Evolutionary conservation across 306 rosid genomes (phyloP).

Genomic region (Pyrus betulifolia): DNA sequence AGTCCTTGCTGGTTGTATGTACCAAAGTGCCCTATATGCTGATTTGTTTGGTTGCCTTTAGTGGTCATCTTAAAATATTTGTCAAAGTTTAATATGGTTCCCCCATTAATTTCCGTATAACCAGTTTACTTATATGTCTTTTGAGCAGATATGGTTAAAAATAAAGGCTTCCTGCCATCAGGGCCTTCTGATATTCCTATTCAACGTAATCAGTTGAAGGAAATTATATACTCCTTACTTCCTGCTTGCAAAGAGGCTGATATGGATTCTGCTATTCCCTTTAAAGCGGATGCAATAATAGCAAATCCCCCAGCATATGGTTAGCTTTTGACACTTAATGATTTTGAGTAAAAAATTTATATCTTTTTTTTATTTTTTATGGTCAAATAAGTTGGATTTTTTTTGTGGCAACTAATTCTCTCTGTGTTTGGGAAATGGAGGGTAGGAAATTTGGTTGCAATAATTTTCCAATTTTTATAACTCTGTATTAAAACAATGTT

Average conservation of each 20-base stretch:
- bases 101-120: neutral
- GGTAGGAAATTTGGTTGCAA: neutral
- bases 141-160: slow-evolving; percentile 90
- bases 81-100: slow-evolving; percentile 11
- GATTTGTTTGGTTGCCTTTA: slow-evolving; percentile 5
- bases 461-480: neutral
- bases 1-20: slow-evolving; percentile 98
- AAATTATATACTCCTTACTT: slow-evolving; percentile 71
- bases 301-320: slow-evolving; percentile 99
- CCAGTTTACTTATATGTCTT: neutral
- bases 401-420: neutral
- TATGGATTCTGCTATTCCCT: slow-evolving; percentile 64
- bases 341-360: neutral
- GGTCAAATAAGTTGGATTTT: neutral
- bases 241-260: slow-evolving; percentile 95
- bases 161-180: slow-evolving; percentile 96
- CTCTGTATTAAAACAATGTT: neutral
- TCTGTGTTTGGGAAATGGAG: neutral
- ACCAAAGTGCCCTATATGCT: slow-evolving; percentile 17
- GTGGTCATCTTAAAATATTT: neutral
- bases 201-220: slow-evolving; percentile 93
- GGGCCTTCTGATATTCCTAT: slow-evolving; percentile 95
- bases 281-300: slow-evolving; percentile 87
- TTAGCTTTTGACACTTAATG: slow-evolving; percentile 24
- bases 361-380: neutral